Evolutionary conservation across 2,329 filamentous ascomycete genomes (phyloP).

Genomic region (Colletotrichum sidae): DNA sequence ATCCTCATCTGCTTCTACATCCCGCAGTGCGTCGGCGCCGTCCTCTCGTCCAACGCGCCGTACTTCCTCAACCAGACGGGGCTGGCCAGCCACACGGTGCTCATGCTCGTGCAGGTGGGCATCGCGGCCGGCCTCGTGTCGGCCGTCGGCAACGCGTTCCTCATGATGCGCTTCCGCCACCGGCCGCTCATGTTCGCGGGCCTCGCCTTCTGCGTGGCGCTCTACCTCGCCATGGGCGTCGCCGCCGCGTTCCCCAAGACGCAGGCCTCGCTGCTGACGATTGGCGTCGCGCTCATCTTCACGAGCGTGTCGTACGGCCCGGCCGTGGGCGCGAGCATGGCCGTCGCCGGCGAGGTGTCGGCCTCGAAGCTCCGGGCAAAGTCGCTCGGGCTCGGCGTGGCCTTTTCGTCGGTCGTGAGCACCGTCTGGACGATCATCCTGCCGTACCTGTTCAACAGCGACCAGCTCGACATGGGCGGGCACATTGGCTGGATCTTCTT

Average conservation of each 20-base stretch:
- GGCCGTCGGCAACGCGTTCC: constrained; percentile 39
- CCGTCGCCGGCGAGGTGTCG: constrained; percentile 34
- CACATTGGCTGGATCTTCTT: constrained; percentile 56
- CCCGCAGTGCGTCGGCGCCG: constrained; percentile 37
- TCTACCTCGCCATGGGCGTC: constrained; percentile 41
- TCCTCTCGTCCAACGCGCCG: constrained; percentile 40
- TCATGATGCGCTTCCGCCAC: constrained; percentile 40
- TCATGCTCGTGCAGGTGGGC: constrained; percentile 40
- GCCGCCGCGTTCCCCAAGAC: constrained; percentile 37
- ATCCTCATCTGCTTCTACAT: constrained; percentile 39
- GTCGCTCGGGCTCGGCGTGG: constrained; percentile 31
- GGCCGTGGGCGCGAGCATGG: constrained; percentile 38
- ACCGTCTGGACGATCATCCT: constrained; percentile 40
- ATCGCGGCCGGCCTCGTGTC: constrained; percentile 39
- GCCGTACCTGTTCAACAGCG: constrained; percentile 45
- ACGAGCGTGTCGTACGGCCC: constrained; percentile 40
- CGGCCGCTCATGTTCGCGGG: constrained; percentile 41
- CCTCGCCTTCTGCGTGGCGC: constrained; percentile 34
- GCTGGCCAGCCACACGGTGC: constrained; percentile 35
- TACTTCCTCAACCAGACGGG: constrained; percentile 43
- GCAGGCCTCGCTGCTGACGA: constrained; percentile 34
- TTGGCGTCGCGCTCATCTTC: constrained; percentile 39
- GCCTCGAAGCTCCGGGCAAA: constrained; percentile 33
- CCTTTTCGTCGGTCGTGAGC: constrained; percentile 33
- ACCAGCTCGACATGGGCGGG: constrained; percentile 50